Evolutionary conservation across 306 rosid species (phyloP).

Genomic region (cucumber (Cucumis sativus)): DNA sequence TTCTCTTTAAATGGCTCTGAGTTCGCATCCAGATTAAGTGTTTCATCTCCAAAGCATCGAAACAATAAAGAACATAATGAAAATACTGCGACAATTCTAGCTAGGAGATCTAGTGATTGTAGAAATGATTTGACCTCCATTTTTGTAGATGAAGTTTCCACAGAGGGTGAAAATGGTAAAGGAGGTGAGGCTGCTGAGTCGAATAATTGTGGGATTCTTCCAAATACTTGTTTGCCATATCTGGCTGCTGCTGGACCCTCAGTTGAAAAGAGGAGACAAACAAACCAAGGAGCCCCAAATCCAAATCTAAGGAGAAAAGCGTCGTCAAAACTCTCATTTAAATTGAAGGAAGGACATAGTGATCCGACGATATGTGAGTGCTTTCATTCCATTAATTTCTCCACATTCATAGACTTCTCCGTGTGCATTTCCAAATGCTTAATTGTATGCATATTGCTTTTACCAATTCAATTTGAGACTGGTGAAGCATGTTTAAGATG

Average conservation of each 20-base stretch:
- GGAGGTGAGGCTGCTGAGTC: conserved; percentile 20
- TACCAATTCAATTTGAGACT: background rate
- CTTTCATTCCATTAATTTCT: background rate
- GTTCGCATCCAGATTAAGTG: conserved; percentile 24
- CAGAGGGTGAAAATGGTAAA: conserved; percentile 25
- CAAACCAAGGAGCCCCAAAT: conserved; percentile 36
- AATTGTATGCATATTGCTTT: background rate
- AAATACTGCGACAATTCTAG: conserved; percentile 1
- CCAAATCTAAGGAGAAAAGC: conserved; percentile 37
- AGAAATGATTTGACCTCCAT: conserved; percentile 9
- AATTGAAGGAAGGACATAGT: conserved; percentile 55
- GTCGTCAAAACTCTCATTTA: conserved; percentile 63
- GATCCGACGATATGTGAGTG: conserved; percentile 54
- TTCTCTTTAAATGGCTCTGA: conserved; percentile 31
- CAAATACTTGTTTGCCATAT: conserved; percentile 55
- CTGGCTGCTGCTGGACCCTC: conserved; percentile 32
- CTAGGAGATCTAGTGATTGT: background rate
- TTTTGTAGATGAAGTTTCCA: conserved; percentile 27
- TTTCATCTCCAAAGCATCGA: conserved; percentile 31
- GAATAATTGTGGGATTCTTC: conserved; percentile 48
- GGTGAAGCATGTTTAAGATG: background rate
- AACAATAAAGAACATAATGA: conserved; percentile 8
- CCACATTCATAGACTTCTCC: background rate
- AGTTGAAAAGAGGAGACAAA: conserved; percentile 39
- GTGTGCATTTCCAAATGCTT: background rate